These are phyloP conservation scores for Hypoxylon cercidicola DNA, from an alignment of 495 filamentous ascomycete species.

Conservation along the genomic window DNA sequence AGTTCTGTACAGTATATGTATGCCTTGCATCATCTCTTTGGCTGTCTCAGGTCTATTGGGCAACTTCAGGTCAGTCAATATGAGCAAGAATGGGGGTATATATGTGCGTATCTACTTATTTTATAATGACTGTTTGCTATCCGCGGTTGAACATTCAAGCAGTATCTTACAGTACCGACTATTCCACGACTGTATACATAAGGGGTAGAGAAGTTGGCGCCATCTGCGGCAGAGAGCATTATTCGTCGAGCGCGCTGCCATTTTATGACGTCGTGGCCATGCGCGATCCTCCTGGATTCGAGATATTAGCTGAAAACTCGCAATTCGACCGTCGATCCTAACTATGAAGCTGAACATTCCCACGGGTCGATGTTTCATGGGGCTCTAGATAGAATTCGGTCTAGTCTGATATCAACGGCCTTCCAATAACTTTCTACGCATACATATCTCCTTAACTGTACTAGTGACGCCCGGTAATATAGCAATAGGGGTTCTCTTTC, in stretches of 20 bases:
- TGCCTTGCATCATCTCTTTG: slow-evolving; percentile 1
- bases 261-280: slow-evolving; percentile 29
- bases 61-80: slow-evolving; percentile 8
- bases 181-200: not conserved
- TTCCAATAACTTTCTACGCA: not conserved
- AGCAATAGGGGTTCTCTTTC: not conserved
- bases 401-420: slow-evolving; percentile 10
- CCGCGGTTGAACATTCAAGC: slow-evolving; percentile 8
- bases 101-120: not conserved
- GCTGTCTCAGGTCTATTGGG: slow-evolving; percentile 1
- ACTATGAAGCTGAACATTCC: slow-evolving; percentile 1
- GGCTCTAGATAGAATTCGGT: slow-evolving; percentile 1
- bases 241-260: slow-evolving; percentile 13
- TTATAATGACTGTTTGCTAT: not conserved
- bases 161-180: too few relatives aligned
- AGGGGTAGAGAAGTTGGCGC: slow-evolving; percentile 11
- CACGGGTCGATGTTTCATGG: slow-evolving; percentile 1
- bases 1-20: slow-evolving; percentile 3
- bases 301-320: slow-evolving; percentile 17
- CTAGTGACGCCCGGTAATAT: not conserved
- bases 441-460: slow-evolving; percentile 11
- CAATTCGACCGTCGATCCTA: slow-evolving; percentile 22
- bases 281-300: slow-evolving; percentile 12
- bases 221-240: slow-evolving; percentile 26
- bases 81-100: slow-evolving; percentile 5